Evolutionary conservation across 805 yeast species (phyloP), one percentile per base, ranked within the genome.

Genomic region (Suhomyces vadensis): DNA sequence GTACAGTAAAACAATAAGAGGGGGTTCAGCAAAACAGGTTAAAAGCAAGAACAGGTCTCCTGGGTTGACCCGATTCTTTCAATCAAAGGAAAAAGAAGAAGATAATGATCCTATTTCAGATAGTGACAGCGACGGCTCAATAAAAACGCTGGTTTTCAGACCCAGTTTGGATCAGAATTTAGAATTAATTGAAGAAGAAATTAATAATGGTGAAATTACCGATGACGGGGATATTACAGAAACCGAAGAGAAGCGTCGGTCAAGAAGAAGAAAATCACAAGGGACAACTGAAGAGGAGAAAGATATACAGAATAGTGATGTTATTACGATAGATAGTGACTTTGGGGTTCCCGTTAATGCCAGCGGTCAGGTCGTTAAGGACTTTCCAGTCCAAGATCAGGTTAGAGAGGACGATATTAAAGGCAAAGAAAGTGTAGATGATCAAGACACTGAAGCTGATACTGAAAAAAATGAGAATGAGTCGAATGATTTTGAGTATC

Each of bases 331-430:
- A 23, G 65, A 62, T 39, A 60, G 64, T 47, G 67, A 63, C 37
- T 62, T 62, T 46, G 66, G 64, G 1, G 64, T 60, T 6, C 61
- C 64, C 1, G 58, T 61, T 4, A 52, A 52, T 35, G 38, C 58
- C 1, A 51, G 39, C 6, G 65, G 64, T 1, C 49, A 55, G 17
- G 63, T 58, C 1, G 53, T 53, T 2, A 36, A 23, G 21, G 13
- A 14, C 5, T 22, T 36, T 2, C 13, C 19, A n/a, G 19, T 11
- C 4, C 25, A 22, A 3, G 19, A 33, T 13, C 8, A 6, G n/a
- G 37, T 23, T 14, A 44, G 43, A 10, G 22, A 9, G 14, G 21
- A 25, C n/a, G 33, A 4, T 42, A 51, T 42, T 16, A 51, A 48
- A 5, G 48, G 50, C 4, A 47, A 43, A 3, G 37, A 38, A 14